Evolutionary conservation across 1,139 yeast species (phyloP).

Genomic region (Debaryomyces fabryi): DNA sequence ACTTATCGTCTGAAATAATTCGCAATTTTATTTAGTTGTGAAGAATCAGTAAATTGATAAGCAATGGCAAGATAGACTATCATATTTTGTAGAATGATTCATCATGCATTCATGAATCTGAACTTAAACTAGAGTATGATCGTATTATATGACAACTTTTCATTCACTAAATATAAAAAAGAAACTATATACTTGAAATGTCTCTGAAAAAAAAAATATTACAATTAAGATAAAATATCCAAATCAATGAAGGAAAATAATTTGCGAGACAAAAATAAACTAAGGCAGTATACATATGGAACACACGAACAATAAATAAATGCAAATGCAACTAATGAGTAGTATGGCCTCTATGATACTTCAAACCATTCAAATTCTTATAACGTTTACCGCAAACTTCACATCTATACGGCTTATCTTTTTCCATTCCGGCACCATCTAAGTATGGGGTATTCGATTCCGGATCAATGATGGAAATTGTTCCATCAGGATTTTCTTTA

Average conservation of each 20-base stretch:
- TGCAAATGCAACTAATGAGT: conserved; percentile 60
- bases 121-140: neutral
- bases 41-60: too few species aligned
- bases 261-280: conserved; percentile 3
- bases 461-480: conserved; percentile 90
- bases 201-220: neutral
- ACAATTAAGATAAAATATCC: neutral
- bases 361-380: conserved; percentile 92
- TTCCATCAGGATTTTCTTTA: conserved; percentile 90
- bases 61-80: neutral
- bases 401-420: conserved; percentile 97
- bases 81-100: too few species aligned
- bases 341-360: conserved; percentile 96
- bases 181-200: conserved; percentile 1
- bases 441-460: conserved; percentile 88
- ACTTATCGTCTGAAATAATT: too few species aligned
- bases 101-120: neutral
- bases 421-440: conserved; percentile 91
- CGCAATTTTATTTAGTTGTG: too few species aligned
- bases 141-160: conserved; percentile 1
- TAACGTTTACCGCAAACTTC: conserved; percentile 98
- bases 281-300: conserved; percentile 7
- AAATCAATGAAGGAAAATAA: neutral
- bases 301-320: conserved; percentile 7
- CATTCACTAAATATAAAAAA: conserved; percentile 1